phyloP scores from a whole-genome alignment of 2,329 filamentous ascomycete species.

The Daldinia sp. region DNA sequence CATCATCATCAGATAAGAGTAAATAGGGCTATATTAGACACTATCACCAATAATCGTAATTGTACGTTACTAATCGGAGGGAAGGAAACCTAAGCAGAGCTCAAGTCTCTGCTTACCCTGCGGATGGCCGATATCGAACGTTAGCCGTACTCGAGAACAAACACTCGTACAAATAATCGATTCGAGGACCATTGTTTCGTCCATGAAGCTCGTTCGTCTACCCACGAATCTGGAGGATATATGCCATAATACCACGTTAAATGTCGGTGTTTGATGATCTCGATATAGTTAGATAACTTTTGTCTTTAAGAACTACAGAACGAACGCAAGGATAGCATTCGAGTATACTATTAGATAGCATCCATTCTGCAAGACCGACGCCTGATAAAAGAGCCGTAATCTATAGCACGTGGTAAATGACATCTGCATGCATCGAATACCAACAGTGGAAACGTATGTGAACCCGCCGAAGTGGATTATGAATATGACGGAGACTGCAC shows the following conservation, averaged over 20 bases:
- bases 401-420: slow-evolving; percentile 23
- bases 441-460: neutral
- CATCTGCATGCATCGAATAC: slow-evolving; percentile 15
- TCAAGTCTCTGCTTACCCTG: neutral
- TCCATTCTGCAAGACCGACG: slow-evolving; percentile 11
- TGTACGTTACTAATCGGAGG: neutral
- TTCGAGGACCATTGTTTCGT: neutral
- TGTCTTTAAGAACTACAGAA: neutral
- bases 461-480: slow-evolving; percentile 10
- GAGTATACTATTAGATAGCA: neutral
- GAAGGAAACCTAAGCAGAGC: neutral
- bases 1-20: neutral
- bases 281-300: neutral
- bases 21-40: neutral
- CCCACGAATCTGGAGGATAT: too few species aligned
- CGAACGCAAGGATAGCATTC: neutral
- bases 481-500: neutral
- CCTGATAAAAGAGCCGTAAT: slow-evolving; percentile 10
- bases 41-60: neutral
- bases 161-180: neutral
- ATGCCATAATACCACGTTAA: neutral
- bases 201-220: neutral
- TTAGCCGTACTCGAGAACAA: neutral
- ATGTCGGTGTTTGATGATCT: neutral
- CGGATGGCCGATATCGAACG: neutral